Evolutionary conservation across 2,329 filamentous ascomycete species (phyloP), one percentile per base, ranked within the genome.

Genomic region (Tolypocladium pustulatum): DNA sequence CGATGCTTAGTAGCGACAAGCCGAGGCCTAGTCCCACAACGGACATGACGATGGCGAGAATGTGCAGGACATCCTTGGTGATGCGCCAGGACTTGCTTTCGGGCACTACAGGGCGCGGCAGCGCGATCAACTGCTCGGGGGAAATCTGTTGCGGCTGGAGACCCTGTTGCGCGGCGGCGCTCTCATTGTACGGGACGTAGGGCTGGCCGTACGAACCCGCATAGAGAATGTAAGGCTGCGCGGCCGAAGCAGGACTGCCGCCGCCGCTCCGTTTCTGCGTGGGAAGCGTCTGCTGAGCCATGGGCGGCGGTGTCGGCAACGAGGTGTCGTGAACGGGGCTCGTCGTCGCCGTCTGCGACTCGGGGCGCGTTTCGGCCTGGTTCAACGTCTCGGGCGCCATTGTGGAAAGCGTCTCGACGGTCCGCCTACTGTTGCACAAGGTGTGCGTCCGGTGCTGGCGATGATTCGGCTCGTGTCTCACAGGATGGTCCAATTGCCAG

Each of bases 51-150:
- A 75, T 59, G 36, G 64, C 54, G 25, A 63, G 4, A 13, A 56
- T 61, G 32, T 73, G 72, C 15, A 75, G 61, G 6, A 60, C 63
- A 37, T 69, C 55, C 64, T 73, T 74, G 57, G 66, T 63, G 12
- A 65, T 61, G 38, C 30, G 40, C 54, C 54, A 56, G 17, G 54
- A 8, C 20, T 46, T 56, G 37, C 37, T 13, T 30, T 56, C 38
- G 22, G 41, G 56, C 27, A 52, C 56, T 6, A 40, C 32, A 10
- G 38, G 25, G n/a, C 30, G 40, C 40, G 3, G 25, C 22, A 41
- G 17, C 54, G 32, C 6, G 13, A 9, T 17, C 3, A 52, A 15
- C 30, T 52, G 49, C 27, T 32, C 15, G 2, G 46, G 46, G 15
- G 4, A 7, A 25, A 12, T 3, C 34, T 54, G 32, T 9, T 25